Conservation (phyloP, 129 eudicot genomes). For the Centrapalus pauciflorus region DNA sequence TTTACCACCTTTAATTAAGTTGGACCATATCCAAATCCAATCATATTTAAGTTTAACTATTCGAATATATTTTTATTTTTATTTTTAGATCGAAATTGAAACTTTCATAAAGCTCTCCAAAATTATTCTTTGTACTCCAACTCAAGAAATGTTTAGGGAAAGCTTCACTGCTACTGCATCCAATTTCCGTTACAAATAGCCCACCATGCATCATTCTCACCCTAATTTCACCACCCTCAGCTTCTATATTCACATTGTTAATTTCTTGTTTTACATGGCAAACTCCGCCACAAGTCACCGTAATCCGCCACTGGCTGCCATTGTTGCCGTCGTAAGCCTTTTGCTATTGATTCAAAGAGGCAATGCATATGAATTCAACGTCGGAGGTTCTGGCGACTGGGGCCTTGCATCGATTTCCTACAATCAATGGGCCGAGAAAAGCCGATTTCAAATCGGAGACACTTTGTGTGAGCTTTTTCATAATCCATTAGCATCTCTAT, state of each 20-base stretch:
- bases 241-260: not conserved
- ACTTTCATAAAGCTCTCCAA: conserved; percentile 7
- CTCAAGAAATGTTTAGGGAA: conserved; percentile 45
- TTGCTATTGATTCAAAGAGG: conserved; percentile 36
- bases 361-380: conserved; percentile 47
- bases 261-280: conserved; percentile 34
- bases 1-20: not conserved
- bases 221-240: not conserved
- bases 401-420: conserved; percentile 27
- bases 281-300: conserved; percentile 16
- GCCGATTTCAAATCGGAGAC: conserved; percentile 63
- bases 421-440: conserved; percentile 71
- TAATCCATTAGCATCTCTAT: not conserved
- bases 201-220: conserved; percentile 1
- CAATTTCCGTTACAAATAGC: conserved; percentile 47
- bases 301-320: conserved; percentile 6
- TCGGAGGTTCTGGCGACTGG: conserved; percentile 67
- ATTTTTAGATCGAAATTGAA: not conserved
- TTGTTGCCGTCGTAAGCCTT: conserved; percentile 33
- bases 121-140: conserved; percentile 57
- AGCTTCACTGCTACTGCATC: conserved; percentile 49
- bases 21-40: not conserved
- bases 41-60: not conserved
- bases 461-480: conserved; percentile 41
- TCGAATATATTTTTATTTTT: not conserved